Base-by-base conservation (phyloP, 2,329 filamentous ascomycete species). In the Paraphoma chrysanthemicola region DNA sequence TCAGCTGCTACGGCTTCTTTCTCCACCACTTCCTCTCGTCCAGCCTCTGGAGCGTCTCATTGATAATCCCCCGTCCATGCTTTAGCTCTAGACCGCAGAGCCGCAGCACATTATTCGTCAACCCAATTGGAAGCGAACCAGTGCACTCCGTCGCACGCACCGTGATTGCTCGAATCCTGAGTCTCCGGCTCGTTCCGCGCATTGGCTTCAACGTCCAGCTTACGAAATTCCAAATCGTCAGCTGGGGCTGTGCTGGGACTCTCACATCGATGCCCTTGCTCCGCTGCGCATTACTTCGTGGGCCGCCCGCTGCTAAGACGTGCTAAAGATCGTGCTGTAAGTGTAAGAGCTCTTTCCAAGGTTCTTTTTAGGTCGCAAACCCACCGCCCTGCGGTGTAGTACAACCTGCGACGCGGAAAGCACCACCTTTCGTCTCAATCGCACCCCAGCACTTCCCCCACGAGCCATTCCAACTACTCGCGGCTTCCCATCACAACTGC, bases 221-320 rank as follows among this genome's bases (percentile, higher is more conserved):
- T 61, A 54, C 63, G 65, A 48, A 57, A 71, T 73, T 72, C 69
- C 70, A 72, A 73, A 73, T 72, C 58, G 51, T 54, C 42, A 46
- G 57, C 47, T 30, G 59, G 61, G 69, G 68, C 68, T 65, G 66
- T 69, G 66, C 62, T 58, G 23, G 49, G 23, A 5, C 23, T 28
- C 51, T 36, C 54, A 57, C 53, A 51, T 51, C 50, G 50, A 63
- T 53, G 46, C 49, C 51, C 53, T 51, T 36, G 49, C 48, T 44
- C 41, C 41, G 44, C 54, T 51, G 54, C 59, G 59, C 59, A 64
- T 63, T 63, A 51, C 43, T 45, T 44, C 49, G 49, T 38, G 39
- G 45, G 36, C 59, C 54, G 54, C 36, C 57, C 57, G 58, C 62
- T 49, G 58, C 60, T 60, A 44, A 56, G 54, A 57, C 57, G 58